These are phyloP conservation scores for Pythium sukuiense DNA, from an alignment of 352 stramenopile species.

Conservation along the genomic window DNA sequence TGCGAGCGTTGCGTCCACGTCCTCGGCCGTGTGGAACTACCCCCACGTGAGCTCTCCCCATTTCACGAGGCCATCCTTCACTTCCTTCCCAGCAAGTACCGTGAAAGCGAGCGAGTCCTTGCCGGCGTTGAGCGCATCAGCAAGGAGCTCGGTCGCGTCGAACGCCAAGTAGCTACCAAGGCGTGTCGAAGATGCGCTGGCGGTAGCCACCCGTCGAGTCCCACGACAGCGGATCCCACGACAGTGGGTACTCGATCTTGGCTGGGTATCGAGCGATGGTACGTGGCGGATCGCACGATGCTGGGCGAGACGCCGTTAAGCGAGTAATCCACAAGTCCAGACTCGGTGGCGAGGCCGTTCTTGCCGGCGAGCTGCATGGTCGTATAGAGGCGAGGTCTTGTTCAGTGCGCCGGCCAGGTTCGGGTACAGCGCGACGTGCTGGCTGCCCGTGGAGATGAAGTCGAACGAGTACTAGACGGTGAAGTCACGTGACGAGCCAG, in stretches of 20 bases:
- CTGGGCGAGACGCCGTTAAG: constrained; percentile 63
- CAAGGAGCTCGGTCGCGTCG: constrained; percentile 80
- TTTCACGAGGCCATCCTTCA: neutral
- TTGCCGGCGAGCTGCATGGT: constrained; percentile 51
- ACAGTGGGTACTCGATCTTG: constrained; percentile 56
- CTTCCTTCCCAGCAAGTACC: constrained; percentile 21
- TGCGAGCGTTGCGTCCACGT: constrained; percentile 55
- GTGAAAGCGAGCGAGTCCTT: constrained; percentile 59
- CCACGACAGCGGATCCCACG: constrained; percentile 47
- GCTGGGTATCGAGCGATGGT: constrained; percentile 43
- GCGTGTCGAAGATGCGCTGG: constrained; percentile 54
- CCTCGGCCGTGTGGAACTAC: constrained; percentile 49
- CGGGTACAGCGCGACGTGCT: constrained; percentile 57
- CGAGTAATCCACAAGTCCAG: constrained; percentile 73
- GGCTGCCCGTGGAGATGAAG: constrained; percentile 67
- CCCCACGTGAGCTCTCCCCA: neutral
- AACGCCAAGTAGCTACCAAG: constrained; percentile 70
- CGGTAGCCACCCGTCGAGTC: constrained; percentile 39
- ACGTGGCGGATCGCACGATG: constrained; percentile 57
- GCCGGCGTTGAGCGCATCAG: constrained; percentile 42
- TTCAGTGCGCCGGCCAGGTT: constrained; percentile 63
- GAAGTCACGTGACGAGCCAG: constrained; percentile 52
- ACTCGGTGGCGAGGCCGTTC: constrained; percentile 44
- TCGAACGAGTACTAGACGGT: constrained; percentile 82
- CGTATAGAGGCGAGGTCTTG: constrained; percentile 48